phyloP scores from a whole-genome alignment of 352 stramenopile species.

The Globisporangium carolinianum region DNA sequence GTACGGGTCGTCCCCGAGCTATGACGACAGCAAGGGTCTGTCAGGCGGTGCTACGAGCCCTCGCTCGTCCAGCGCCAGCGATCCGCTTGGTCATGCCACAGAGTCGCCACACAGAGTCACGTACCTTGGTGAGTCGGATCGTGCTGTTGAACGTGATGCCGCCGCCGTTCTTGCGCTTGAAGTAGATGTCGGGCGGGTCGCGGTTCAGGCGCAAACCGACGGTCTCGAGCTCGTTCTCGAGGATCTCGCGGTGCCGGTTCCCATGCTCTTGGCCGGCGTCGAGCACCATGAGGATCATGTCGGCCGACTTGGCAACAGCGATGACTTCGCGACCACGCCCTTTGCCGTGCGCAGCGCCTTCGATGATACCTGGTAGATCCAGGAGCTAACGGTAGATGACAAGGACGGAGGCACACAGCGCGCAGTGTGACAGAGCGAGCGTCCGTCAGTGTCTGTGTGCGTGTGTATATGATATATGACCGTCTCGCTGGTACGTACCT shows the following conservation, averaged over 20 bases:
- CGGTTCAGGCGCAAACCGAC: slow-evolving; percentile 98
- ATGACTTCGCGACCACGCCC: slow-evolving; percentile 98
- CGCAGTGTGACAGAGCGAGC: no score
- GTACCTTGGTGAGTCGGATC: slow-evolving; percentile 91
- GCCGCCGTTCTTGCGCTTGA: slow-evolving; percentile 92
- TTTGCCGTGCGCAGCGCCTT: slow-evolving; percentile 97
- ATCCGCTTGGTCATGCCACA: no score
- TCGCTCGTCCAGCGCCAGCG: no score
- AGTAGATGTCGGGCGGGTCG: slow-evolving; percentile 94
- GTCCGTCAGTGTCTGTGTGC: no score
- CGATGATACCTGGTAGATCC: slow-evolving; percentile 99
- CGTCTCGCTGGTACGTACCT: slow-evolving; percentile 38
- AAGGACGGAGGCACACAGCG: neutral
- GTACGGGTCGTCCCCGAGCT: slow-evolving; percentile 84
- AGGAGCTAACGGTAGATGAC: slow-evolving; percentile 63
- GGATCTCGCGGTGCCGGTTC: slow-evolving; percentile 94
- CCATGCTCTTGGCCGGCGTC: slow-evolving; percentile 97
- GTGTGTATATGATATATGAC: neutral
- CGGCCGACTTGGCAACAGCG: slow-evolving; percentile 95
- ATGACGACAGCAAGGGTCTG: neutral
- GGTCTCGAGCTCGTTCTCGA: slow-evolving; percentile 98
- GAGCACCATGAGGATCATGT: slow-evolving; percentile 99
- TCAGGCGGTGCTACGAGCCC: no score
- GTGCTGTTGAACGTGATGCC: slow-evolving; percentile 96
- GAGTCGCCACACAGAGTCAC: neutral